Conservation (phyloP, 495 filamentous ascomycete species). For the Aspergillus haitiensis region DNA sequence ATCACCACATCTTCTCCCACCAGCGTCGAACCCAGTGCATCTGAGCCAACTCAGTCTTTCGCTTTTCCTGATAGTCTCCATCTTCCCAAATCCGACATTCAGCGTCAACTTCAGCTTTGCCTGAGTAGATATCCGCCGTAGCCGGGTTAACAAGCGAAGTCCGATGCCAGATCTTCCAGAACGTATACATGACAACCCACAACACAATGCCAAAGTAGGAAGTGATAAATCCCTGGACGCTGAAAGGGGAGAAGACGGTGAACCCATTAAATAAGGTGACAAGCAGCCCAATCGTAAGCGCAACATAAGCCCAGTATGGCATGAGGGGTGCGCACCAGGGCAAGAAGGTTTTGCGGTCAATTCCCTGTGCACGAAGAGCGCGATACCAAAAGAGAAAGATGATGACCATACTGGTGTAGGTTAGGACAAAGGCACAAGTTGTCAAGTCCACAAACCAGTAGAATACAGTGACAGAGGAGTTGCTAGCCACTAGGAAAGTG, state of each 20-base stretch:
- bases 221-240: constrained; percentile 36
- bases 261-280: constrained; percentile 38
- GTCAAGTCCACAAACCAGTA: constrained; percentile 58
- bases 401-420: constrained; percentile 54
- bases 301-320: constrained; percentile 32
- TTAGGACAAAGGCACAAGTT: constrained; percentile 54
- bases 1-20: constrained; percentile 38
- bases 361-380: constrained; percentile 54
- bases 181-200: constrained; percentile 32
- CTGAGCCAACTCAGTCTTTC: constrained; percentile 28
- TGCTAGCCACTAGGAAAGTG: constrained; percentile 61
- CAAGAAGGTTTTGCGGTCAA: constrained; percentile 43
- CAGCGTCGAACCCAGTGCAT: constrained; percentile 26
- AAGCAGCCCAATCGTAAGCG: constrained; percentile 24
- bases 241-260: constrained; percentile 34
- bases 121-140: constrained; percentile 29
- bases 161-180: constrained; percentile 35
- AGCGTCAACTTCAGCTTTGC: constrained; percentile 37
- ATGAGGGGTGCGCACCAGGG: constrained; percentile 33
- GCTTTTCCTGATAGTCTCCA: constrained; percentile 24
- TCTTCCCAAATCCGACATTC: constrained; percentile 39
- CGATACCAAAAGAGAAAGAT: constrained; percentile 60
- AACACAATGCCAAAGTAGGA: constrained; percentile 39
- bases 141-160: constrained; percentile 33
- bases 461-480: constrained; percentile 55